Evolutionary conservation across 768 basidiomycete species (phyloP).

Genomic region (Collybiopsis confluens): DNA sequence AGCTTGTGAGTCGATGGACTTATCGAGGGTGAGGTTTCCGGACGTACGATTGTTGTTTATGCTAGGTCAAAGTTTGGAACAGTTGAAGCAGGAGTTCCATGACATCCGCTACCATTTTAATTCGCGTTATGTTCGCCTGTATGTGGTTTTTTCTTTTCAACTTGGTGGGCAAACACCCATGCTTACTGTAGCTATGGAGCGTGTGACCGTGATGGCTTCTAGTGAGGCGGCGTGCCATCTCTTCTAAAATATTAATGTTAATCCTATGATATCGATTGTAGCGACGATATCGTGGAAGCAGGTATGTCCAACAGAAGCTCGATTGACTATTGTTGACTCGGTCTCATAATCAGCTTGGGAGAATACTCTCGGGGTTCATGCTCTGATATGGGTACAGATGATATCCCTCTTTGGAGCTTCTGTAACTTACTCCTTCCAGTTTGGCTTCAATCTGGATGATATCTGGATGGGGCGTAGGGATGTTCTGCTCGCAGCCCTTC

Average conservation of each 20-base stretch:
- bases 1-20: constrained; percentile 39
- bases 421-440: constrained; percentile 24
- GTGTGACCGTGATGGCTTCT: constrained; percentile 43
- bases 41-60: constrained; percentile 3
- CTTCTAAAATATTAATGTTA: not conserved
- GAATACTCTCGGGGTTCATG: constrained; percentile 64
- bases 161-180: too few relatives aligned
- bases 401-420: not conserved
- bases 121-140: constrained; percentile 59
- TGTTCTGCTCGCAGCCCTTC: constrained; percentile 44
- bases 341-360: constrained; percentile 42
- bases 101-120: constrained; percentile 57
- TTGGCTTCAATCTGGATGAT: constrained; percentile 42
- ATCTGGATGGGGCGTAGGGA: constrained; percentile 53
- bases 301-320: too few relatives aligned
- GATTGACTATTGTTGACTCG: too few relatives aligned
- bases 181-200: constrained; percentile 21
- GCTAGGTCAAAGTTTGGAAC: constrained; percentile 51
- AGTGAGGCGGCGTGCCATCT: constrained; percentile 26
- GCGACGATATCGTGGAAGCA: constrained; percentile 58
- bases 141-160: constrained; percentile 12
- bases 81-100: constrained; percentile 51
- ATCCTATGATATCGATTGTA: constrained; percentile 14
- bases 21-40: not conserved
- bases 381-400: constrained; percentile 63